Evolutionary conservation across 352 stramenopile genomes (phyloP), one percentile per base, ranked within the genome.

Genomic region (Thalassiosira exigua): DNA sequence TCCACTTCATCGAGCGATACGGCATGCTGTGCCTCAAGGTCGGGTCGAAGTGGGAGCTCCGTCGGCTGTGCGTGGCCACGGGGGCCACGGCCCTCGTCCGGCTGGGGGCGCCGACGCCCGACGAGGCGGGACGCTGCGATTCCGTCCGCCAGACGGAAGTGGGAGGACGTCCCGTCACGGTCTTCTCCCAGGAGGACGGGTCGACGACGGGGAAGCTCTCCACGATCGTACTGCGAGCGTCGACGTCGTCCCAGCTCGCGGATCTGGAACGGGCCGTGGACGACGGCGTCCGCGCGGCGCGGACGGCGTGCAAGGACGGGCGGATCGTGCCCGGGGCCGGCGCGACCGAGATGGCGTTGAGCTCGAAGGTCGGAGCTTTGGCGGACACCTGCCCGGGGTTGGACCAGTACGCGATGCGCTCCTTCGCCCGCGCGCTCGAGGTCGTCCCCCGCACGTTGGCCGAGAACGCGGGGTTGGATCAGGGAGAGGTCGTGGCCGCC

Each of bases 1-100:
- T 98, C 65, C 98, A 99, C 86, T 99, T 99, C 77, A 90, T 99
- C 53, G 96, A 99, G 68, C 97, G 98, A 84, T 99, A 99, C 90
- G 87, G 97, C 53, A 87, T 99, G 61, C 94, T 99, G 86, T 95
- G 94, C 48, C 69, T 99, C 39, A 98, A 98, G 84, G 97, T 99
- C 80, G 90, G 90, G 69, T 98, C 94, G 80, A 99, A 99, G 92
- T 99, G 96, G 96, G 97, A 99, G 82, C 85, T 99, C 54, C 95
- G 97, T 68, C 94, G 98, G 57, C 82, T 99, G 41, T 99, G 97
- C 89, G 93, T 96, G 61, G 97, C 97, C 1, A 95, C 98, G 32
- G 96, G 97, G 69, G 96, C 97, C 27, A 99, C 98, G 67, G 97
- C 97, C 42, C 85, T 99, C 26, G 97, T 99, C 41, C 95, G 97